Evolutionary conservation across 345 rosid species (phyloP), one percentile per base, ranked within the genome.

Genomic region (Salix exigua): DNA sequence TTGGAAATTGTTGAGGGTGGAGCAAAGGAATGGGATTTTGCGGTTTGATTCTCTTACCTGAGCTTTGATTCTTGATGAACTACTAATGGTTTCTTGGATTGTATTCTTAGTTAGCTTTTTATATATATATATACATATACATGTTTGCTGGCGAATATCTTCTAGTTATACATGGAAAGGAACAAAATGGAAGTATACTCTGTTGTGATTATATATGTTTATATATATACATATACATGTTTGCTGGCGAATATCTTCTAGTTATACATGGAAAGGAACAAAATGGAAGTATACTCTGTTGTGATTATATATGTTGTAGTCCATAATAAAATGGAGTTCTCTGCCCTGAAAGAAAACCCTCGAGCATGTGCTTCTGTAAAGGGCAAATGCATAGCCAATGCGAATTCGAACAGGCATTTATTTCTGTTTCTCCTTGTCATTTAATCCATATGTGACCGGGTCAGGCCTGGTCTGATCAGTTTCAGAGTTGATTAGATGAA

Each of bases 1-100:
- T 73, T 92, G 76, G 83, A 84, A 79, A 66, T 87, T 28, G 80
- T 75, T 5, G 82, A 79, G 26, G 80, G 70, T 18, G 77, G 76
- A 55, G 72, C 64, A 12, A 64, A 53, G 48, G 33, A 40, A 70
- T 28, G 72, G 68, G 26, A 60, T 18, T 72, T 69, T 81, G 13
- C 78, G 78, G 69, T 82, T 82, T 30, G 73, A 85, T 64, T 62
- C 62, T 73, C 63, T 60, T 83, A 42, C 28, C 79, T 1, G 84
- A 84, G 25, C 28, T n/a, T 76, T 72, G 77, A 46, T 31, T 73
- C 83, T 62, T 40, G 50, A 23, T 77, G 72, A 71, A n/a, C 42
- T 48, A 18, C 35, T 48, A 62, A 40, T 58, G 37, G 33, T 25
- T 30, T 50, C 28, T n/a, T 58, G 42, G 40, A 68, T 51, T 37